phyloP scores from a whole-genome alignment of 2,329 filamentous ascomycete species.

The Aciculosporium take region DNA sequence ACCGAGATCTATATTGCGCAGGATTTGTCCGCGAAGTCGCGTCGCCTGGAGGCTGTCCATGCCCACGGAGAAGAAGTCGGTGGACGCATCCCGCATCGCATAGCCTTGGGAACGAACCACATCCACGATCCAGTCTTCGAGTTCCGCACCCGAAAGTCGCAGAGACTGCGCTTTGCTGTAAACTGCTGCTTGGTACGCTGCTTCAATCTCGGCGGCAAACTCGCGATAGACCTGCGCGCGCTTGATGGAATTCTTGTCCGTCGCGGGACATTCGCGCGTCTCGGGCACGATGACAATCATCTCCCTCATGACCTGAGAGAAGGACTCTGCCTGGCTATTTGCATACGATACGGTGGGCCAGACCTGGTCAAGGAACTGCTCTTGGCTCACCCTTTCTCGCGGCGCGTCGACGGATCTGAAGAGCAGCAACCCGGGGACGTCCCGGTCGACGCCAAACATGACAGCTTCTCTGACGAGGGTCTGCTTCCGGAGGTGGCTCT shows the following conservation, averaged over 20 bases:
- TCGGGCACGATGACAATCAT: constrained; percentile 35
- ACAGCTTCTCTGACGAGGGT: constrained; percentile 29
- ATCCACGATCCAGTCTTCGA: constrained; percentile 10
- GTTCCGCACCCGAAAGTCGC: constrained; percentile 10
- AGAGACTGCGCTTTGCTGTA: constrained; percentile 3
- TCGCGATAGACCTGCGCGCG: constrained; percentile 31
- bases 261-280: constrained; percentile 27
- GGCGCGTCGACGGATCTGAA: neutral
- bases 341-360: constrained; percentile 21
- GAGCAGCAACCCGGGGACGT: constrained; percentile 38
- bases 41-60: constrained; percentile 45
- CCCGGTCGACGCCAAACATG: constrained; percentile 44
- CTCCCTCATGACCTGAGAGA: constrained; percentile 27
- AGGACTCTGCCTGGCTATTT: constrained; percentile 17
- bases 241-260: constrained; percentile 39
- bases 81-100: constrained; percentile 15
- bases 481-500: constrained; percentile 34
- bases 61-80: constrained; percentile 44
- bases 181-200: constrained; percentile 18
- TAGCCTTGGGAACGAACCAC: neutral
- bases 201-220: constrained; percentile 30
- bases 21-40: constrained; percentile 35
- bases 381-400: neutral
- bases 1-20: constrained; percentile 33
- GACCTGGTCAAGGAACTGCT: constrained; percentile 14